Percentiles rank a stretch among this genome's conserved stretches.
Conservation (phyloP, 495 filamentous ascomycete genomes). For the Terfezia boudieri region DNA sequence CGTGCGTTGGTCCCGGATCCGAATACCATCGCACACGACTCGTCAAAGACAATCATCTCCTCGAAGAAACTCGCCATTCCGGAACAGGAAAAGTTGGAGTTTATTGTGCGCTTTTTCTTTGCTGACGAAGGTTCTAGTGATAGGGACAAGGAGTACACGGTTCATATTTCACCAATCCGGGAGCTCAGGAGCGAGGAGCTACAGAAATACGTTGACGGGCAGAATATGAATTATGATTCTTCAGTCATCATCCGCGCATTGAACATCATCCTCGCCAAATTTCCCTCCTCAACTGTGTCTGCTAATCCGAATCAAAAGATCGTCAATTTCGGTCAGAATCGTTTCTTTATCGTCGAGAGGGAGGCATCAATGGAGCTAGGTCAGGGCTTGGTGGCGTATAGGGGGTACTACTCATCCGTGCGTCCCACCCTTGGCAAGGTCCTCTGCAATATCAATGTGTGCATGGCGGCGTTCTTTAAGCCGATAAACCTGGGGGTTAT, state of each 20-base stretch:
- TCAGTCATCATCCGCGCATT: conserved; percentile 18
- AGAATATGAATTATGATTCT: conserved; percentile 14
- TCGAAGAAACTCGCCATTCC: conserved; percentile 4
- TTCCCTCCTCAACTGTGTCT: conserved; percentile 2
- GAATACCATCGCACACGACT: conserved; percentile 33
- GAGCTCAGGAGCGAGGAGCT: conserved; percentile 12
- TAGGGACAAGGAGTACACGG: conserved; percentile 11
- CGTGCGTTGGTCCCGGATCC: conserved; percentile 15
- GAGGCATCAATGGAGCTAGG: conserved; percentile 11
- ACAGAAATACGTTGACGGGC: conserved; percentile 12
- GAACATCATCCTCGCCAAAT: conserved; percentile 21
- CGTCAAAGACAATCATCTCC: conserved; percentile 12
- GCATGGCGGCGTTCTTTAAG: conserved; percentile 21
- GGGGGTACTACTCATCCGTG: conserved; percentile 34
- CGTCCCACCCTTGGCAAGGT: conserved; percentile 32
- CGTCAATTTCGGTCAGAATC: conserved; percentile 14
- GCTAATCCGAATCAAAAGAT: conserved; percentile 3
- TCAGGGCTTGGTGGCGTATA: conserved; percentile 27
- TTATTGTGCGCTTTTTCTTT: conserved; percentile 21
- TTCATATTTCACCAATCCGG: conserved; percentile 11
- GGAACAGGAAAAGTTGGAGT: conserved; percentile 7
- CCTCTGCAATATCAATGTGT: conserved; percentile 26
- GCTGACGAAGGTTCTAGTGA: conserved; percentile 21
- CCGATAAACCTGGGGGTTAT: background rate
- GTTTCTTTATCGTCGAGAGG: conserved; percentile 10